Evolutionary conservation across 345 rosid species (phyloP).

Genomic region (Citropsis articulata): DNA sequence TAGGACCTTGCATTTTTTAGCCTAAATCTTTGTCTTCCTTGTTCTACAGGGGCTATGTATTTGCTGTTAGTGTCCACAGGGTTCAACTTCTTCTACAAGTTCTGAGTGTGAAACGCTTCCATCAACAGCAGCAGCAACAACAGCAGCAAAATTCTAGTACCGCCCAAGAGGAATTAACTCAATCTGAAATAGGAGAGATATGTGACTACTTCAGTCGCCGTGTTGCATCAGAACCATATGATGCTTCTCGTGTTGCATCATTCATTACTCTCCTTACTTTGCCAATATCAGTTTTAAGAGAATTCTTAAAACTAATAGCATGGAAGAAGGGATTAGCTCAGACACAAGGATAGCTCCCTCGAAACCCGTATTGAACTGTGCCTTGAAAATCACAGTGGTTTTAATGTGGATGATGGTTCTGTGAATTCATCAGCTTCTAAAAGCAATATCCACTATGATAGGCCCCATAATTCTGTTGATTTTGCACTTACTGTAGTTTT

Average conservation of each 20-base stretch:
- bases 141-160: slow-evolving; percentile 50
- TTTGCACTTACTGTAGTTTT: slow-evolving; percentile 89
- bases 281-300: slow-evolving; percentile 88
- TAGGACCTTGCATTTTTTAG: background rate
- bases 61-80: slow-evolving; percentile 96
- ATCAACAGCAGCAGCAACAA: slow-evolving; percentile 81
- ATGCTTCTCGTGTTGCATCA: slow-evolving; percentile 97
- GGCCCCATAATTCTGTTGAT: slow-evolving; percentile 79
- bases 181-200: slow-evolving; percentile 82
- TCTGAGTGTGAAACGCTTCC: slow-evolving; percentile 91
- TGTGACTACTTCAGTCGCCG: slow-evolving; percentile 98
- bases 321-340: slow-evolving; percentile 93
- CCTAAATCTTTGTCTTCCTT: background rate
- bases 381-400: slow-evolving; percentile 84
- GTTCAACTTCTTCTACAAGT: slow-evolving; percentile 99
- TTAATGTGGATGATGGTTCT: slow-evolving; percentile 27
- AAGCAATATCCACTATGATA: slow-evolving; percentile 86
- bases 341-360: slow-evolving; percentile 75
- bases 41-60: slow-evolving; percentile 84
- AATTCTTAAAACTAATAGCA: slow-evolving; percentile 89
- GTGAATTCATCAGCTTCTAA: slow-evolving; percentile 56
- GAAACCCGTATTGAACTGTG: slow-evolving; percentile 84
- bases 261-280: slow-evolving; percentile 97
- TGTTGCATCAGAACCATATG: slow-evolving; percentile 97
- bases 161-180: slow-evolving; percentile 88